Percentiles rank a stretch among this genome's conserved stretches.
phyloP scores from a whole-genome alignment of 768 basidiomycete species.

The Amanita polypyramis region DNA sequence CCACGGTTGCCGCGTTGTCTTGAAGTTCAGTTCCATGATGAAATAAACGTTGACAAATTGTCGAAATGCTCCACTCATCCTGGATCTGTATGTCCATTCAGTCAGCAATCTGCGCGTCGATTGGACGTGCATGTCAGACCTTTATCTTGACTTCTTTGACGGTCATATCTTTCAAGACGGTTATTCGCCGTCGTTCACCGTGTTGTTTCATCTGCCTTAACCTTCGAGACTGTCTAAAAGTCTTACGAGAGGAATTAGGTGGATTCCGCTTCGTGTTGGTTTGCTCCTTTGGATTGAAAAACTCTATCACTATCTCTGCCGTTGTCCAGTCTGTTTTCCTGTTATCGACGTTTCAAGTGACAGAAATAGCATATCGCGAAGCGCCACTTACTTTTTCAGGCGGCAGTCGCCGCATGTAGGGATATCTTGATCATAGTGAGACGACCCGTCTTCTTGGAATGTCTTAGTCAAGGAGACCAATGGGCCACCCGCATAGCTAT shows the following conservation, averaged over 20 bases:
- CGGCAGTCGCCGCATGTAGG: slow-evolving; percentile 55
- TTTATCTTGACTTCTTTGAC: slow-evolving; percentile 73
- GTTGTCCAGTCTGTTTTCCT: slow-evolving; percentile 49
- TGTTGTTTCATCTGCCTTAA: slow-evolving; percentile 46
- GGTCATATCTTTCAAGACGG: slow-evolving; percentile 52
- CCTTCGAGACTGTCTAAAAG: slow-evolving; percentile 60
- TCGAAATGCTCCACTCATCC: slow-evolving; percentile 52
- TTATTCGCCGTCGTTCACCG: slow-evolving; percentile 39
- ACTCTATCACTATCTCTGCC: slow-evolving; percentile 52
- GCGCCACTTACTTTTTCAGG: slow-evolving; percentile 33
- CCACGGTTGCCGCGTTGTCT: slow-evolving; percentile 50
- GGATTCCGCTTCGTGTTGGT: neutral
- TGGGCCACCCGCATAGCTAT: slow-evolving; percentile 49
- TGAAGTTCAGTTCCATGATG: slow-evolving; percentile 51
- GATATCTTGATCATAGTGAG: slow-evolving; percentile 34
- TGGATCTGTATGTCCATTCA: slow-evolving; percentile 37
- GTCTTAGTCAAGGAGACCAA: slow-evolving; percentile 27
- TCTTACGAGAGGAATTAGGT: slow-evolving; percentile 22
- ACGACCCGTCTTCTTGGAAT: slow-evolving; percentile 18
- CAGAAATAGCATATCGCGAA: slow-evolving; percentile 1
- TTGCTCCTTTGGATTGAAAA: slow-evolving; percentile 16
- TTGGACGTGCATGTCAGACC: slow-evolving; percentile 28
- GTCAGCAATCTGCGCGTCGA: neutral
- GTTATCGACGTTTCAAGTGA: slow-evolving; percentile 1
- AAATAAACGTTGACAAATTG: slow-evolving; percentile 67